Percentiles rank a stretch among this genome's conserved stretches.
Evolutionary conservation across 805 yeast species (phyloP).

Genomic region (Komagataella mondaviorum): DNA sequence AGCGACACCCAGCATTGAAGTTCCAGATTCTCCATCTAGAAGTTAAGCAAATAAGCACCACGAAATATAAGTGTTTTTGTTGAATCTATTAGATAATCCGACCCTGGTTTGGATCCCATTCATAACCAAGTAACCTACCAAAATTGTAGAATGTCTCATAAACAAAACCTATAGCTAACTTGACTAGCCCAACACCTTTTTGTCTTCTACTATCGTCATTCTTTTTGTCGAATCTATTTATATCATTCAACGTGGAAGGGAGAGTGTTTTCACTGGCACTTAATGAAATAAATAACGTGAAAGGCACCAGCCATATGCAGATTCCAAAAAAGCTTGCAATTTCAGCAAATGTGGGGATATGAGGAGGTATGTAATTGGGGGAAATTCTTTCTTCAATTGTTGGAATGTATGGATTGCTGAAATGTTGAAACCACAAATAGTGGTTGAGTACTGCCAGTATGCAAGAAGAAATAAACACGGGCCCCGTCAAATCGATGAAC

Average conservation of each 20-base stretch:
- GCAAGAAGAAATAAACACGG: conserved; percentile 59
- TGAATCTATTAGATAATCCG: conserved; percentile 21
- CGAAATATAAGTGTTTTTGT: conserved; percentile 2
- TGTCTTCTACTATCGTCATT: conserved; percentile 21
- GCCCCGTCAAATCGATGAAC: conserved; percentile 59
- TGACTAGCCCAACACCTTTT: conserved; percentile 54
- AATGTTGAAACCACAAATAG: conserved; percentile 79
- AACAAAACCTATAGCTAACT: conserved; percentile 41
- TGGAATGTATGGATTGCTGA: conserved; percentile 61
- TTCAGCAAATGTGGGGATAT: conserved; percentile 72
- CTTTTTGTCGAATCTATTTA: conserved; percentile 7
- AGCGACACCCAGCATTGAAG: background rate
- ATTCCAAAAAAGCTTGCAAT: conserved; percentile 93
- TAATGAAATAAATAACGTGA: conserved; percentile 79
- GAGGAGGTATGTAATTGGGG: conserved; percentile 47
- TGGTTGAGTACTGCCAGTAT: conserved; percentile 68
- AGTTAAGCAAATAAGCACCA: conserved; percentile 4
- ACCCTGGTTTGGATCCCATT: conserved; percentile 44
- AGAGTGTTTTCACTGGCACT: conserved; percentile 85
- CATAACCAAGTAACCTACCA: conserved; percentile 50
- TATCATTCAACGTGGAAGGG: conserved; percentile 30
- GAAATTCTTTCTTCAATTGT: conserved; percentile 47
- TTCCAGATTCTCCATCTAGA: conserved; percentile 3
- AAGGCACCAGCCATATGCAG: conserved; percentile 89
- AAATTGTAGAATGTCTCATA: conserved; percentile 32